Percentiles rank a stretch among this genome's conserved stretches.
Conservation (phyloP, 208 protist genomes). For the Crithidia mellificae region DNA sequence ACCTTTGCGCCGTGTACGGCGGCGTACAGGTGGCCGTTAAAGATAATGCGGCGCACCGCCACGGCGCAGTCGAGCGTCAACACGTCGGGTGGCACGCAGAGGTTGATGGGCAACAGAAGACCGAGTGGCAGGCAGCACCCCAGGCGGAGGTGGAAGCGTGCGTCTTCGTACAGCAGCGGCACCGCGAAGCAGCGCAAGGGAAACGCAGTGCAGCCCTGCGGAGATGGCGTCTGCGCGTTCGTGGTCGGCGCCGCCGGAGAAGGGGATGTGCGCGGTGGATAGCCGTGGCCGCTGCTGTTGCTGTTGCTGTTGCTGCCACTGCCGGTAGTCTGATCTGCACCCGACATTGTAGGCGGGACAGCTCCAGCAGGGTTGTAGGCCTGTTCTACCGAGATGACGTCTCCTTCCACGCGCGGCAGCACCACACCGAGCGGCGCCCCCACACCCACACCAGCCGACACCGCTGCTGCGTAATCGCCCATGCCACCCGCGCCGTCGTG, state of each 20-base stretch:
- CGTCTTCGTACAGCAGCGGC: slow-evolving; percentile 74
- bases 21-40: slow-evolving; percentile 60
- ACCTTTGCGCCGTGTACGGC: slow-evolving; percentile 52
- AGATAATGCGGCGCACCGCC: slow-evolving; percentile 50
- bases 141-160: slow-evolving; percentile 58
- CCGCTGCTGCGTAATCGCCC: too few relatives aligned
- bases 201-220: background rate
- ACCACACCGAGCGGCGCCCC: slow-evolving; percentile 51
- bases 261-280: too few relatives aligned
- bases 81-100: slow-evolving; percentile 66
- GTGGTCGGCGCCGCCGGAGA: too few relatives aligned
- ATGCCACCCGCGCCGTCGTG: background rate
- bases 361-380: slow-evolving; percentile 12
- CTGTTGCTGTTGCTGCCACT: too few relatives aligned
- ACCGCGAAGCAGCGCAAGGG: slow-evolving; percentile 68
- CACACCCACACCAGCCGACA: background rate
- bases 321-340: too few relatives aligned
- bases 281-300: too few relatives aligned
- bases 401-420: slow-evolving; percentile 65
- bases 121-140: slow-evolving; percentile 62
- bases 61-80: slow-evolving; percentile 65
- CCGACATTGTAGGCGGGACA: background rate
- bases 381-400: slow-evolving; percentile 61
- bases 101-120: slow-evolving; percentile 40
- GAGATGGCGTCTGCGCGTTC: background rate